Base-by-base conservation (phyloP, 805 yeast genomes). In the Debaryomyces castellii region DNA sequence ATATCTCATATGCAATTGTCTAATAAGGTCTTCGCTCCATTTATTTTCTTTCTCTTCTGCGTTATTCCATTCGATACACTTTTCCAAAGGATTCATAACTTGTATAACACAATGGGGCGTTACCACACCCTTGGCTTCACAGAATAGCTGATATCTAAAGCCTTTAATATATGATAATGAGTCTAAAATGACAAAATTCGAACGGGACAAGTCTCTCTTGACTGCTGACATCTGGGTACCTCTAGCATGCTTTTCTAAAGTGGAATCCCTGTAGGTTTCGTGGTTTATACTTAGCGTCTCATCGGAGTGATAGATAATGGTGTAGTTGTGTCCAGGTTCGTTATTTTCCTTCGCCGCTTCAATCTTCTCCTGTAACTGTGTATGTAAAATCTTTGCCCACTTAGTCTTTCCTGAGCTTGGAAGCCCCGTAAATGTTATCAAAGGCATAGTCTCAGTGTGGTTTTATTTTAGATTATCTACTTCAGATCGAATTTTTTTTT, bases 151-250 rank as follows among this genome's bases (percentile, higher is more conserved):
- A 66, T 94, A 94, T 49, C 99, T 73, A 63, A 91, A 90, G 0
- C 99, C 99, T 60, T 94, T 94, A 57, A 94, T 94, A 62, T 94
- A 94, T 34, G 88, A 83, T 56, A 90, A 72, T 1, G 94, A 80
- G 62, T 94, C 99, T 43, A 94, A 73, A 14, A 94, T 82, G 1
- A 94, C 97, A 23, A 94, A 75, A 17, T 80, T 83, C 24, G 77
- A 71, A 33, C 83, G 76, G 1, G 87, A 74, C 3, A 94, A 64
- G 51, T 86, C 89, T 52, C 97, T 75, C 57, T 89, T 89, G 14
- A 92, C 94, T 0, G 96, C 96, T 0, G 96, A 81, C 69, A 91
- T 83, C 56, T 91, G 96, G 22, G 80, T 76, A 0, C 96, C 95
- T 41, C 98, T 75, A 0, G 89, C 82, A 21, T 85, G 76, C 57